phyloP scores from a whole-genome alignment of 1,139 yeast genomes.

The Candida buenavistaensis region DNA sequence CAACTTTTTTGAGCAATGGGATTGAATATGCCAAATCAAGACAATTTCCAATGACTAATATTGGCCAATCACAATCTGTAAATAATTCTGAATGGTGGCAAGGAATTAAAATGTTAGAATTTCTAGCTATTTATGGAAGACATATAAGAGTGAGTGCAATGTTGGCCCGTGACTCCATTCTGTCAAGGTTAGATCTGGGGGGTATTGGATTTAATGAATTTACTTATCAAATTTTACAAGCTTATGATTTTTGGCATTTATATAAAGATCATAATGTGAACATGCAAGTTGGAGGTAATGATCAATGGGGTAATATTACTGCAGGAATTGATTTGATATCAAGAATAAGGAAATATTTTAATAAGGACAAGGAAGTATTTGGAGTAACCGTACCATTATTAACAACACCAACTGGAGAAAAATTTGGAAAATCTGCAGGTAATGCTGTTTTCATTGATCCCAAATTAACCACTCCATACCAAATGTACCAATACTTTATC shows the following conservation, averaged over 20 bases:
- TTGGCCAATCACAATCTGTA: slow-evolving; percentile 17
- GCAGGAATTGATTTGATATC: slow-evolving; percentile 91
- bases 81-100: slow-evolving; percentile 91
- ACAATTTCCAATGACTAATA: slow-evolving; percentile 37
- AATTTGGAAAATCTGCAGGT: slow-evolving; percentile 97
- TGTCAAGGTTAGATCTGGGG: slow-evolving; percentile 65
- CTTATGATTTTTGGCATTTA: slow-evolving; percentile 89
- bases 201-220: slow-evolving; percentile 95
- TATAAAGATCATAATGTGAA: slow-evolving; percentile 58
- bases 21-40: slow-evolving; percentile 59
- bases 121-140: slow-evolving; percentile 74
- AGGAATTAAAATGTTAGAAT: slow-evolving; percentile 69
- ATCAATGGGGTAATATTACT: slow-evolving; percentile 97
- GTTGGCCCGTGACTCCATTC: slow-evolving; percentile 88
- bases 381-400: slow-evolving; percentile 90
- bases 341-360: slow-evolving; percentile 43
- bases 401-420: slow-evolving; percentile 87
- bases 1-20: slow-evolving; percentile 60
- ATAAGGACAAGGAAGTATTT: slow-evolving; percentile 34
- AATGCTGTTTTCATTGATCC: slow-evolving; percentile 89
- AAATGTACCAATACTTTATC: slow-evolving; percentile 82
- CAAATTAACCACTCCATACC: slow-evolving; percentile 71
- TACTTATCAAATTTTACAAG: slow-evolving; percentile 88
- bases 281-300: slow-evolving; percentile 93
- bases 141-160: slow-evolving; percentile 81